Conservation (phyloP, 2,329 filamentous ascomycete genomes). For the Ciborinia camelliae region DNA sequence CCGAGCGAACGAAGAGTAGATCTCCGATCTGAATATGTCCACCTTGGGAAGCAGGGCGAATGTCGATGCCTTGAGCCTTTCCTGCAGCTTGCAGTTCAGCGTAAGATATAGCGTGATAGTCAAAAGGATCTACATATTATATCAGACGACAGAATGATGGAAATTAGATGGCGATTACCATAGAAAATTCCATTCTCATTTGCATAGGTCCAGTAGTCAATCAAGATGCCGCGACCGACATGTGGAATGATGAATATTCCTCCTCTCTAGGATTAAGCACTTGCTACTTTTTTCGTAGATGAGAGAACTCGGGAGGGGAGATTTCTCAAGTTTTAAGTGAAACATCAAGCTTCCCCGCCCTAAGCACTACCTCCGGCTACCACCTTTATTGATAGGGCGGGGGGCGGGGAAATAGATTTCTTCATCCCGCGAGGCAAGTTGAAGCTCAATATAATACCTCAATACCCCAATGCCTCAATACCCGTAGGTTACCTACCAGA, state of each 20-base stretch:
- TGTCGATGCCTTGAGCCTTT: conserved; percentile 35
- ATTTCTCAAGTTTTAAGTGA: background rate
- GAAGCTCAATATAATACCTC: no score
- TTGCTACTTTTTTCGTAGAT: background rate
- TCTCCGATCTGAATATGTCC: conserved; percentile 51
- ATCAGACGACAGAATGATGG: background rate
- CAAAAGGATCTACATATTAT: conserved; percentile 32
- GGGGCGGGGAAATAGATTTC: background rate
- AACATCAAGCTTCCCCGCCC: background rate
- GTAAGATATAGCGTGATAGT: conserved; percentile 32
- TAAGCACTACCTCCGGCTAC: no score
- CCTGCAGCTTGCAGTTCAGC: conserved; percentile 32
- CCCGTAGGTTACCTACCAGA: no score
- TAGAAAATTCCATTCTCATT: conserved; percentile 42
- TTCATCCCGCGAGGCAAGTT: background rate
- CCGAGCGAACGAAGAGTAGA: conserved; percentile 49
- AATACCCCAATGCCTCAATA: no score
- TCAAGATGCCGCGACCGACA: conserved; percentile 22
- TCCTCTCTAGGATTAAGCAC: no score
- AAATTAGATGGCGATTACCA: conserved; percentile 20
- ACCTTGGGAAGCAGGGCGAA: conserved; percentile 42
- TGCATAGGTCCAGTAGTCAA: conserved; percentile 43
- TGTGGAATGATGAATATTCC: conserved; percentile 37
- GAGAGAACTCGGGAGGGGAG: no score
- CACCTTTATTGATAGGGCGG: background rate